Evolutionary conservation across 2,329 filamentous ascomycete genomes (phyloP), one percentile per base, ranked within the genome.

Genomic region (Aspergillus fijiensis): DNA sequence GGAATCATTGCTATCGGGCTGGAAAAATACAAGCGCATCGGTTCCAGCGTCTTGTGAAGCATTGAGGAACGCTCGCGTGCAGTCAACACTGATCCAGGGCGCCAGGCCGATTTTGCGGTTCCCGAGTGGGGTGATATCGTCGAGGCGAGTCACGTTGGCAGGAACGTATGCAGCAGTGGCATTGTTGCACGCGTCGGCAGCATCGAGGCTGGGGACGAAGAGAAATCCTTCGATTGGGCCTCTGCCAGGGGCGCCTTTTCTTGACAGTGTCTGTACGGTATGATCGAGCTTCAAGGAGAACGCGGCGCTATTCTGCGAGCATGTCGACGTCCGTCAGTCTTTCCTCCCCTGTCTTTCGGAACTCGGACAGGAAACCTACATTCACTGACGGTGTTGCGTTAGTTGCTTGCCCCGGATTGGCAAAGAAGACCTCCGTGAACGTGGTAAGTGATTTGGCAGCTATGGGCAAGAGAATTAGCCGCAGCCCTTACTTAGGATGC

Each of bases 81-180:
- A 99, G 27, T 85, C 79, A 7, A 83, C 79, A 63, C 84, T 89
- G 67, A 92, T 86, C 93, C 94, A 98, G 29, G 94, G 94, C 25
- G 91, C 93, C 56, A 97, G 79, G 29, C 90, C 93, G 67, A 97
- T 85, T 55, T 92, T 81, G 58, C 89, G 87, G 73, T 91, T 92
- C 65, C 89, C 86, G 21, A 74, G 72, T 52, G 83, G 83, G 0
- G 83, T 81, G 16, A 97, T 84, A 69, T 95, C 83, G n/a, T 76
- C 74, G 67, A 85, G 83, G 16, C 89, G 86, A 12, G 91, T 96
- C 57, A 87, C 91, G 73, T 95, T 93, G 42, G 74, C 68, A 1
- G 92, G 91, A 9, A 97, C 82, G 66, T 89, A 87, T n/a, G 83
- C 75, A 47, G 82, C 82, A 48, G 89, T 86, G 51, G 84, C 76